Conservation (phyloP, 495 filamentous ascomycete species). For the Daldinia grandis region DNA sequence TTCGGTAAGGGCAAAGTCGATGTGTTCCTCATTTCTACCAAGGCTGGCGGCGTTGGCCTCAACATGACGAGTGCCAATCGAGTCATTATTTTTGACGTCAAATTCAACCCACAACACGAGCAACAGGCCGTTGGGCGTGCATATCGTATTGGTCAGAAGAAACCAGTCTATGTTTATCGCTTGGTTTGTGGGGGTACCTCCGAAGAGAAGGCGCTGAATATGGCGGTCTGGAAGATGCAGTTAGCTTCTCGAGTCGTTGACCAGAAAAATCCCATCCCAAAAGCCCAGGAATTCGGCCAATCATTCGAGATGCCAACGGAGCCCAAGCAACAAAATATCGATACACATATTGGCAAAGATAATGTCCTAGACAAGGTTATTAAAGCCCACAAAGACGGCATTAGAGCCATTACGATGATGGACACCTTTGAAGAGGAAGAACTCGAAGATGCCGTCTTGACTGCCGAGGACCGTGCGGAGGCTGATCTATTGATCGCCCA, state of each 20-base stretch:
- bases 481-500: conserved; percentile 39
- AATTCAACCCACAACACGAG: conserved; percentile 81
- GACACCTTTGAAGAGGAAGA: conserved; percentile 60
- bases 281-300: conserved; percentile 59
- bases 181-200: conserved; percentile 81
- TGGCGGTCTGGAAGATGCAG: conserved; percentile 80
- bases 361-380: conserved; percentile 75
- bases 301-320: conserved; percentile 67
- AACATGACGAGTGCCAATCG: conserved; percentile 89
- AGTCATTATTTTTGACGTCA: conserved; percentile 75
- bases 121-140: conserved; percentile 89
- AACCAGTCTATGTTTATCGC: conserved; percentile 88
- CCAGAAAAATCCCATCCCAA: conserved; percentile 73
- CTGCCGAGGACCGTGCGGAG: conserved; percentile 48
- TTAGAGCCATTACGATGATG: conserved; percentile 50
- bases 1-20: conserved; percentile 67
- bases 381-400: conserved; percentile 27
- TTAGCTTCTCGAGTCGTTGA: conserved; percentile 83
- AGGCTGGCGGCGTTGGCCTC: conserved; percentile 80
- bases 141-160: conserved; percentile 86
- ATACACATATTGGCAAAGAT: conserved; percentile 68
- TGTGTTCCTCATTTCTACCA: conserved; percentile 84
- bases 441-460: conserved; percentile 44
- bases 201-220: conserved; percentile 75
- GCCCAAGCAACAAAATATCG: conserved; percentile 61